phyloP scores from a whole-genome alignment of 1,284 basidiomycete genomes.

The Trametes versicolor region DNA sequence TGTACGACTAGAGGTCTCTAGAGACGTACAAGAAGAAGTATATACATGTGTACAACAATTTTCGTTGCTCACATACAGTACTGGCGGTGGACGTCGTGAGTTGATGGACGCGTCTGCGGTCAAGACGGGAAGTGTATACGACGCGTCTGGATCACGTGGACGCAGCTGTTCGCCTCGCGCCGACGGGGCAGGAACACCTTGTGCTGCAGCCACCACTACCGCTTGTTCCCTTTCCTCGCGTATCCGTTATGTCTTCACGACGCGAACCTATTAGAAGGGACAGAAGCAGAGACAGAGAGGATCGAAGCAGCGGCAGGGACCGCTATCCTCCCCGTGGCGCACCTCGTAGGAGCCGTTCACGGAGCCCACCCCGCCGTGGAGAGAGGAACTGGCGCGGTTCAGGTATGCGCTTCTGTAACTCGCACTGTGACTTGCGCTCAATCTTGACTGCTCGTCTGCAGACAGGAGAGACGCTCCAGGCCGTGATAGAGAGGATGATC shows the following conservation, averaged over 20 bases:
- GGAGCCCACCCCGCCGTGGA: conserved; percentile 67
- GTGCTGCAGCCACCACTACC: conserved; percentile 6
- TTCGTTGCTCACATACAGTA: background rate
- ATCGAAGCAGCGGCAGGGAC: conserved; percentile 75
- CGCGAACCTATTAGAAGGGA: conserved; percentile 68
- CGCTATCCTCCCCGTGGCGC: conserved; percentile 54
- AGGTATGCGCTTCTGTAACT: conserved; percentile 42
- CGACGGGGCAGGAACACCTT: background rate
- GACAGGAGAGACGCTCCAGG: conserved; percentile 44
- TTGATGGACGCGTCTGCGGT: background rate
- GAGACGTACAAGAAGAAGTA: background rate
- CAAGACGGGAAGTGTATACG: background rate
- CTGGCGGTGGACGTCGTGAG: too few species aligned
- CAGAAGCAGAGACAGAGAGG: conserved; percentile 72
- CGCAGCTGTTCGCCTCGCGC: background rate
- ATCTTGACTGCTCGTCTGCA: conserved; percentile 9
- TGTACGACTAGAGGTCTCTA: conserved; percentile 60
- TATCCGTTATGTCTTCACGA: conserved; percentile 56
- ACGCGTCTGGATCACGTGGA: conserved; percentile 15
- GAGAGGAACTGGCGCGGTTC: conserved; percentile 54
- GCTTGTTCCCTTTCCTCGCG: conserved; percentile 2
- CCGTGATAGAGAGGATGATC: conserved; percentile 42
- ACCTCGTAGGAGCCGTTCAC: conserved; percentile 70
- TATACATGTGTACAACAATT: background rate
- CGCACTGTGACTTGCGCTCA: background rate